Conservation (phyloP, 2,329 filamentous ascomycete genomes). For the Ascochyta clinopodiicola region DNA sequence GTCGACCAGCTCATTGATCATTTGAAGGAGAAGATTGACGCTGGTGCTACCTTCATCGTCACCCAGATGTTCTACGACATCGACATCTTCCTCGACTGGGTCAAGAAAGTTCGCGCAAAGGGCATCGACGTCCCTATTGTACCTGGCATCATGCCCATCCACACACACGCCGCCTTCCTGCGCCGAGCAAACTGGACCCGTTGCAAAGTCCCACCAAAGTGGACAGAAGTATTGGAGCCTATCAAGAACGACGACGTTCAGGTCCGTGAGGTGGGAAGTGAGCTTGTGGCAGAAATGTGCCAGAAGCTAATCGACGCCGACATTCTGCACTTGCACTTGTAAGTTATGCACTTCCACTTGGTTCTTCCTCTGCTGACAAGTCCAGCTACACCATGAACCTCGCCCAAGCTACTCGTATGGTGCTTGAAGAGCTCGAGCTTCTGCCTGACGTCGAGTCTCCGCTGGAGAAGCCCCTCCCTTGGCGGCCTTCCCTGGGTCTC, state of each 20-base stretch:
- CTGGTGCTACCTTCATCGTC: constrained; percentile 90
- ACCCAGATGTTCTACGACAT: constrained; percentile 99
- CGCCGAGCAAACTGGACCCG: constrained; percentile 91
- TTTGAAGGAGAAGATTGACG: constrained; percentile 96
- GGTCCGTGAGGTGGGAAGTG: constrained; percentile 87
- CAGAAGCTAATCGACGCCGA: constrained; percentile 81
- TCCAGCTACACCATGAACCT: constrained; percentile 94
- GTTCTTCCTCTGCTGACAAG: constrained; percentile 10
- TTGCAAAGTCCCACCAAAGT: constrained; percentile 79
- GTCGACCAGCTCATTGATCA: constrained; percentile 86
- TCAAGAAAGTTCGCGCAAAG: constrained; percentile 80
- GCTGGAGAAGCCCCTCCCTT: constrained; percentile 88
- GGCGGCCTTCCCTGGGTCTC: constrained; percentile 91
- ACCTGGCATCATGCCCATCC: constrained; percentile 91
- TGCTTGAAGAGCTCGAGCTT: constrained; percentile 87
- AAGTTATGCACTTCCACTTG: constrained; percentile 33
- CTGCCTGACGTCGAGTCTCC: constrained; percentile 79
- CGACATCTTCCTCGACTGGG: constrained; percentile 93
- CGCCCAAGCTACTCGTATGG: constrained; percentile 89
- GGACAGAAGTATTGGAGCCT: constrained; percentile 83
- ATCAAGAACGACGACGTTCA: constrained; percentile 96
- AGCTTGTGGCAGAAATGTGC: constrained; percentile 87
- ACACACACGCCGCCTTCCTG: constrained; percentile 91
- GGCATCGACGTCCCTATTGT: constrained; percentile 86
- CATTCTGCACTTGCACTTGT: constrained; percentile 89